phyloP scores from a whole-genome alignment of 2,329 filamentous ascomycete genomes.

The Ascocoryne sarcoides region DNA sequence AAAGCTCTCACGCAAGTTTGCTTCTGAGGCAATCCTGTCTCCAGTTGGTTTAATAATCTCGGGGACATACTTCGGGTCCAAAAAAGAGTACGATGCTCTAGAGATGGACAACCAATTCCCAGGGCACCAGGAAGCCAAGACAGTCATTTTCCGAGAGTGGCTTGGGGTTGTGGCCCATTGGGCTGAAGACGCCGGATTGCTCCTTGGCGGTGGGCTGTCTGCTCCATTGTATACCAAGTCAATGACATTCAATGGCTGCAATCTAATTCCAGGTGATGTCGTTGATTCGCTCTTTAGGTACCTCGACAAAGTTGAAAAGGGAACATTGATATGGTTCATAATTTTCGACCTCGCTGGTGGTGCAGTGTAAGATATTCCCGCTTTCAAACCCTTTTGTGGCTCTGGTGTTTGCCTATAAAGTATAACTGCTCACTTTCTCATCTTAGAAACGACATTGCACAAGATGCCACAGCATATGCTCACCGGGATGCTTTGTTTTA shows the following conservation, averaged over 20 bases:
- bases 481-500: constrained; percentile 58
- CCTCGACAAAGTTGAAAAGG: constrained; percentile 40
- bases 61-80: constrained; percentile 52
- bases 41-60: constrained; percentile 47
- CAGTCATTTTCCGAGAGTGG: constrained; percentile 52
- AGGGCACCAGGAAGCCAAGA: constrained; percentile 28
- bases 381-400: no score
- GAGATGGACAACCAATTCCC: constrained; percentile 43
- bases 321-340: constrained; percentile 48
- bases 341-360: constrained; percentile 56
- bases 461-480: constrained; percentile 50
- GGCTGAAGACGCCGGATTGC: constrained; percentile 39
- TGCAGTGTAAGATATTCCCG: no score
- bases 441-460: constrained; percentile 44
- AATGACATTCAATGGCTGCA: constrained; percentile 10
- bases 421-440: no score
- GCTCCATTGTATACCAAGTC: constrained; percentile 9
- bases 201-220: constrained; percentile 9
- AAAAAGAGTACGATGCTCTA: constrained; percentile 43
- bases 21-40: constrained; percentile 46
- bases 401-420: no score
- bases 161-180: constrained; percentile 47
- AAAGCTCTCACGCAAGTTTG: constrained; percentile 48
- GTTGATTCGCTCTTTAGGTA: constrained; percentile 45
- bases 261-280: constrained; percentile 35